Evolutionary conservation across 83 land plant genomes (phyloP).

Genomic region (Picea engelmannii): DNA sequence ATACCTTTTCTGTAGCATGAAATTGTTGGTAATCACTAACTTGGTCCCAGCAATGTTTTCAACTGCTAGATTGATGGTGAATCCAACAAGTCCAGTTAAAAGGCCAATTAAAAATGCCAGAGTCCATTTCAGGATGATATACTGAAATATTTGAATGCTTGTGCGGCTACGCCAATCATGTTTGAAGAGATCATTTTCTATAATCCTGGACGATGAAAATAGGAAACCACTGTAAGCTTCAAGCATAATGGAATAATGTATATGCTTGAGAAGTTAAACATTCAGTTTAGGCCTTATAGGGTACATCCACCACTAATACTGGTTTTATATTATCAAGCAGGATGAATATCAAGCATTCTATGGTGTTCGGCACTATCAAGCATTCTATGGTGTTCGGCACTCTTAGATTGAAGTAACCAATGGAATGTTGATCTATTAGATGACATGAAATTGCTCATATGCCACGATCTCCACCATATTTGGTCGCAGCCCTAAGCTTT

Average conservation of each 20-base stretch:
- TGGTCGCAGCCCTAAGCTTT: too few species aligned
- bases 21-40: slow-evolving; percentile 26
- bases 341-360: too few species aligned
- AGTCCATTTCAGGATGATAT: slow-evolving; percentile 42
- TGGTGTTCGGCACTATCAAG: too few species aligned
- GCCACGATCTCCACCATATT: too few species aligned
- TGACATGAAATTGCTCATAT: too few species aligned
- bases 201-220: slow-evolving; percentile 27
- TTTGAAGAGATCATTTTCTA: slow-evolving; percentile 50
- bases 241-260: too few species aligned
- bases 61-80: slow-evolving; percentile 38
- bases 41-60: slow-evolving; percentile 56
- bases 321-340: too few species aligned
- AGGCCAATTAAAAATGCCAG: slow-evolving; percentile 49
- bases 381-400: too few species aligned
- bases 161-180: slow-evolving; percentile 54
- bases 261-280: background rate
- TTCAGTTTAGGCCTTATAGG: background rate
- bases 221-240: background rate
- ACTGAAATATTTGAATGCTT: slow-evolving; percentile 40
- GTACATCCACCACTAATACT: too few species aligned
- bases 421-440: too few species aligned
- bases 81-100: slow-evolving; percentile 32
- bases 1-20: slow-evolving; percentile 51
- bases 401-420: too few species aligned